These are phyloP conservation scores for Dalechampia spathulata DNA, from an alignment of 441 rosid species.

Conservation along the genomic window DNA sequence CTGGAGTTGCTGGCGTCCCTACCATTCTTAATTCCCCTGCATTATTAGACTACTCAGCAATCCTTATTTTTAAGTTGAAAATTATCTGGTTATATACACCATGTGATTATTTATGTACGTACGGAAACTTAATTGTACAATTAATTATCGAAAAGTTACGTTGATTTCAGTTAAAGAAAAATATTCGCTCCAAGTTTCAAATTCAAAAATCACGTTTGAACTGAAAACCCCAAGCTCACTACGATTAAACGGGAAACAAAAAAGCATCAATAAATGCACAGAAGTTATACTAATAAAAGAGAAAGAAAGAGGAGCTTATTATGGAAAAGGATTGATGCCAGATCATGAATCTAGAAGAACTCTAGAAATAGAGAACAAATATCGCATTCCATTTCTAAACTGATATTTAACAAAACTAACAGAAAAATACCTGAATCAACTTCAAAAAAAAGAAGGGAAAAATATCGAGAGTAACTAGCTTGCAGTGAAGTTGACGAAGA, in stretches of 20 bases:
- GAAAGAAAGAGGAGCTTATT: background rate
- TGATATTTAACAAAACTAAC: background rate
- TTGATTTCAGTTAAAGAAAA: constrained; percentile 1
- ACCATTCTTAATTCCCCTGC: constrained; percentile 30
- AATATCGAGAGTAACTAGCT: background rate
- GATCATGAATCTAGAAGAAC: constrained; percentile 1
- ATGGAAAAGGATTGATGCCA: background rate
- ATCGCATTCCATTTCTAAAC: constrained; percentile 9
- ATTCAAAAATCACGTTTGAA: background rate
- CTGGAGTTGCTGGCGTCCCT: constrained; percentile 65
- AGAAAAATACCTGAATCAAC: constrained; percentile 15
- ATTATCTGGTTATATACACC: background rate
- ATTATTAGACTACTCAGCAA: background rate
- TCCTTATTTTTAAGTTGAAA: no score
- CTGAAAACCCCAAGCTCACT: constrained; percentile 1
- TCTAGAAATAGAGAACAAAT: background rate
- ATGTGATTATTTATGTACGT: no score
- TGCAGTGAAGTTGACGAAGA: background rate
- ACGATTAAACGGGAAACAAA: background rate
- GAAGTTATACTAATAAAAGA: no score
- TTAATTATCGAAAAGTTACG: constrained; percentile 6
- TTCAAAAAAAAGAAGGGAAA: background rate
- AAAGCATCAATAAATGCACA: background rate
- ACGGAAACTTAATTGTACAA: background rate
- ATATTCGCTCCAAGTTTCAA: background rate